Conservation (phyloP, 2,329 filamentous ascomycete species). For the Diaporthe nobilis region DNA sequence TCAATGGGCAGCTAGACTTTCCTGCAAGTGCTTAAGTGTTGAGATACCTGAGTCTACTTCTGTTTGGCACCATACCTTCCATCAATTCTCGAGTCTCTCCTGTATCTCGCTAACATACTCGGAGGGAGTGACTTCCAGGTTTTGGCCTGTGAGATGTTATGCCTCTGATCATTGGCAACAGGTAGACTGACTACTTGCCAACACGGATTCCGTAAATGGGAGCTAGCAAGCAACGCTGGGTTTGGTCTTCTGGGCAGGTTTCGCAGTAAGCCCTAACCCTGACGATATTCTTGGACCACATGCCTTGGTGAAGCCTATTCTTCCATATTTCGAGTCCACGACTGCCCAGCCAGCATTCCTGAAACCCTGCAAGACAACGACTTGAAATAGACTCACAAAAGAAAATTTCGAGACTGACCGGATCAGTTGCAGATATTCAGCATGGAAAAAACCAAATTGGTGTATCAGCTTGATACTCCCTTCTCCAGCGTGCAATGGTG, state of each 20-base stretch:
- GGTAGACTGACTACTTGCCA: neutral
- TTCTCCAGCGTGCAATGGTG: conserved; percentile 75
- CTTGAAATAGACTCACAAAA: neutral
- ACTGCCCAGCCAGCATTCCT: neutral
- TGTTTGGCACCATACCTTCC: neutral
- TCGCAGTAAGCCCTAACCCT: conserved; percentile 25
- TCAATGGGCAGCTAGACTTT: neutral
- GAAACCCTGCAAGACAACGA: neutral
- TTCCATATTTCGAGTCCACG: neutral
- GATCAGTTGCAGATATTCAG: neutral
- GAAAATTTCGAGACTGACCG: neutral
- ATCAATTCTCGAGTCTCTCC: too few relatives aligned
- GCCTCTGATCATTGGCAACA: neutral
- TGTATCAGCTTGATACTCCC: conserved; percentile 76
- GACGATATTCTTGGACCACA: neutral
- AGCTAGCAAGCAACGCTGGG: neutral
- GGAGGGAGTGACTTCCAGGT: neutral
- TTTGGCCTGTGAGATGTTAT: neutral
- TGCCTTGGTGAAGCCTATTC: neutral
- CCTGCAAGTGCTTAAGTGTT: neutral
- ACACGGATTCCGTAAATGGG: neutral
- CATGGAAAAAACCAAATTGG: conserved; percentile 70
- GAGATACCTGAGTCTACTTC: neutral
- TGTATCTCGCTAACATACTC: neutral
- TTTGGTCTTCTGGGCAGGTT: too few relatives aligned